Evolutionary conservation across 352 stramenopile species (phyloP), one percentile per base, ranked within the genome.

Genomic region (Globisporangium paroecandrum): DNA sequence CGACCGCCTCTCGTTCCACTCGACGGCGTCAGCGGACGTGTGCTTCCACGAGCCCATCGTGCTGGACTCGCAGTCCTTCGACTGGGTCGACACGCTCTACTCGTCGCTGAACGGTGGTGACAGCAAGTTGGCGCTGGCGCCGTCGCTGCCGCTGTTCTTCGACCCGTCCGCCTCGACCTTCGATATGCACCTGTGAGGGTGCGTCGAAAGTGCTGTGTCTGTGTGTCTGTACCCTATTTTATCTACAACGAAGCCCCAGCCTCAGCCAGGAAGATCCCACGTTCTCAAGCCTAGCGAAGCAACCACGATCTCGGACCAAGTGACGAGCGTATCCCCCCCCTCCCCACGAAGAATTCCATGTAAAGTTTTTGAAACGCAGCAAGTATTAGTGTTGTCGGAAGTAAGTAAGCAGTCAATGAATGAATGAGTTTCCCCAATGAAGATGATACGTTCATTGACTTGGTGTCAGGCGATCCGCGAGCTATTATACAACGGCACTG

Each of bases 21-120:
- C 55, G 9, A 1, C 15, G 3, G 25, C 34, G 53, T n/a, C 54
- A 2, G 32, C 43, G 36, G 47, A 29, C 27, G 46, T 60, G 25
- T 58, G 32, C 24, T 4, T 25, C 59, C 34, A 64, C 56, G 69
- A 68, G 54, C 47, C 68, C n/a, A 69, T 72, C 47, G 65, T 61
- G 54, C 58, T 72, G 54, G 71, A 71, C 25, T 62, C 66, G n/a
- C 65, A 80, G 10, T 82, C 75, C 18, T 62, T 85, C 12, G 78
- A 86, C 64, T 86, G 78, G 78, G 68, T 86, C n/a, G 78, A 86
- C 56, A 71, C 65, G 58, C 71, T 86, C 46, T 86, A 79, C 69
- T 82, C 76, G 60, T 83, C 78, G 27, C 73, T 86, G 47, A 70
- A 81, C 46, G 58, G 73, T 43, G 41, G 54, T n/a, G 58, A 70